A percentile compares a stretch with the other conserved stretches of the same genome.
Conservation (phyloP, 2,329 filamentous ascomycete genomes). For the Ophiostoma montium region DNA sequence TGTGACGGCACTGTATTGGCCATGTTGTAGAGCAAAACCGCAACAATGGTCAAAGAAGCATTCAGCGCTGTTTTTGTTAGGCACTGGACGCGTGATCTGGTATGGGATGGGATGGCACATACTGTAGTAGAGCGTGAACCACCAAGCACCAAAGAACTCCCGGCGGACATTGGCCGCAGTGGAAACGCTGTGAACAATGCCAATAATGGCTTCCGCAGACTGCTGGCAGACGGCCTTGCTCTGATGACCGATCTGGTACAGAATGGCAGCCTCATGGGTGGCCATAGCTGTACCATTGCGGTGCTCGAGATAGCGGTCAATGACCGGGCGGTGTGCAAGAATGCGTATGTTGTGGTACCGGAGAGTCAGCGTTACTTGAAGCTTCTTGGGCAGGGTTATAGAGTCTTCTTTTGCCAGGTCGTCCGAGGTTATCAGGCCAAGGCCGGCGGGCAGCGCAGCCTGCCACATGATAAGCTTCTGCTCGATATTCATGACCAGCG, state of each 20-base stretch:
- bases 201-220: slow-evolving; percentile 4
- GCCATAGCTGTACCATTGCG: slow-evolving; percentile 13
- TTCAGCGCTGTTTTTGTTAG: background rate
- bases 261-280: slow-evolving; percentile 10
- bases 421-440: too few relatives aligned
- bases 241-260: slow-evolving; percentile 5
- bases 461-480: too few relatives aligned
- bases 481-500: too few relatives aligned
- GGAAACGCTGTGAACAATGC: slow-evolving; percentile 1
- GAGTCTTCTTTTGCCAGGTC: background rate
- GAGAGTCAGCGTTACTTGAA: slow-evolving; percentile 13
- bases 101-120: background rate
- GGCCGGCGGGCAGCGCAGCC: too few relatives aligned
- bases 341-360: slow-evolving; percentile 22
- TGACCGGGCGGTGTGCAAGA: slow-evolving; percentile 16
- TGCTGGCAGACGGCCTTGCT: slow-evolving; percentile 1
- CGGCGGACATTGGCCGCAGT: background rate
- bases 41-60: background rate
- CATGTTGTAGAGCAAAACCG: background rate
- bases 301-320: slow-evolving; percentile 10
- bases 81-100: background rate
- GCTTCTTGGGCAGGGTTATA: slow-evolving; percentile 19
- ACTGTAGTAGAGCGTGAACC: slow-evolving; percentile 1
- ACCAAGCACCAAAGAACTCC: background rate
- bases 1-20: background rate